These are phyloP conservation scores for Conticribra guillardii DNA, from an alignment of 108 stramenopile genomes.

Conservation along the genomic window DNA sequence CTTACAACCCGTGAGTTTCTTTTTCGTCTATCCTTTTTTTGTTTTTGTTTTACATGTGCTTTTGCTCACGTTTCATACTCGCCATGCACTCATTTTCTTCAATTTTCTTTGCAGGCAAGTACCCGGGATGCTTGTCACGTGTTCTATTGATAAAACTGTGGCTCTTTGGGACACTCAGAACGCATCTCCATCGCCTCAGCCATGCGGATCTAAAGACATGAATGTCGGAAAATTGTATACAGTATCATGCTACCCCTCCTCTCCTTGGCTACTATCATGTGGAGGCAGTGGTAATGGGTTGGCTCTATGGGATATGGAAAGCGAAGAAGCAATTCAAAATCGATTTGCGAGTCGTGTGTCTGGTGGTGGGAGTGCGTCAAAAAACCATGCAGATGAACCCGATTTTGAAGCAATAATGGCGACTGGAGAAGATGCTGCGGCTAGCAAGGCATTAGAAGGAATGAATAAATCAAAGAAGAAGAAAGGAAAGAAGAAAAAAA, in stretches of 20 bases:
- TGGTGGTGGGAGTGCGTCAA: conserved; percentile 18
- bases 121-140: conserved; percentile 91
- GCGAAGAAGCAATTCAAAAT: conserved; percentile 74
- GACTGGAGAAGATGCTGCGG: conserved; percentile 32
- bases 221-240: conserved; percentile 89
- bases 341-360: conserved; percentile 64
- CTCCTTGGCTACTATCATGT: conserved; percentile 88
- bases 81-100: neutral
- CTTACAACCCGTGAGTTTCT: conserved; percentile 73
- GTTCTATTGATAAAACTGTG: conserved; percentile 90
- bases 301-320: conserved; percentile 92
- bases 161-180: conserved; percentile 91
- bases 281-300: conserved; percentile 91
- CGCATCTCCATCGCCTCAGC: conserved; percentile 52
- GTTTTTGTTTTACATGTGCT: too few relatives aligned
- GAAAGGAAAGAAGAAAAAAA: conserved; percentile 66
- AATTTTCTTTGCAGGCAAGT: conserved; percentile 50
- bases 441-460: conserved; percentile 40
- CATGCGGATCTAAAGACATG: conserved; percentile 88
- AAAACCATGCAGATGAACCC: conserved; percentile 26
- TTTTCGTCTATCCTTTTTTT: too few relatives aligned
- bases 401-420: conserved; percentile 83
- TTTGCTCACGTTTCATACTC: conserved; percentile 11
- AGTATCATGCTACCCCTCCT: conserved; percentile 81
- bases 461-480: conserved; percentile 77